Evolutionary conservation across 1,139 yeast species (phyloP).

Genomic region (Zygosaccharomyces pseudobailii): DNA sequence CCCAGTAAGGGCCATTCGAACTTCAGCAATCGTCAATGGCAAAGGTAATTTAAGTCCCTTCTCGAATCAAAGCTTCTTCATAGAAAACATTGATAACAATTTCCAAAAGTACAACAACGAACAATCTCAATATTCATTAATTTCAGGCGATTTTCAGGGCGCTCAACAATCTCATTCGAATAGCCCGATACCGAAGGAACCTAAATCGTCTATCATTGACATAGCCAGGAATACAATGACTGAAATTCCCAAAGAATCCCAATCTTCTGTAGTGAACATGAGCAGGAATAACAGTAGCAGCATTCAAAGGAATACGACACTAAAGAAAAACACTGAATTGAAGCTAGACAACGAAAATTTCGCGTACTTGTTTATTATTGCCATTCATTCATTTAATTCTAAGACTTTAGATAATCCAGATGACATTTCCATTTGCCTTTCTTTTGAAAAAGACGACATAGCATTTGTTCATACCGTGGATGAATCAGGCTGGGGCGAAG

Average conservation of each 20-base stretch:
- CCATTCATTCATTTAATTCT: constrained; percentile 78
- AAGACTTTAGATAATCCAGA: constrained; percentile 56
- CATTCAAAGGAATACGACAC: constrained; percentile 11
- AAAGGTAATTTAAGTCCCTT: constrained; percentile 1
- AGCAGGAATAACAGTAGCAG: background rate
- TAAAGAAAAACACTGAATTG: constrained; percentile 19
- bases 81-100: background rate
- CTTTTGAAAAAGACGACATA: constrained; percentile 73
- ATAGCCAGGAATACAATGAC: background rate
- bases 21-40: constrained; percentile 16
- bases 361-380: constrained; percentile 39
- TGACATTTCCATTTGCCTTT: constrained; percentile 74
- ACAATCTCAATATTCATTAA: background rate
- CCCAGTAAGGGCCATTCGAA: constrained; percentile 19
- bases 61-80: background rate
- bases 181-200: background rate
- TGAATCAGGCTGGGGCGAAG: constrained; percentile 98
- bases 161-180: background rate
- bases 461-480: constrained; percentile 88
- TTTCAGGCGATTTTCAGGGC: background rate
- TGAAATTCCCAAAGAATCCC: background rate
- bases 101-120: background rate
- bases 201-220: background rate
- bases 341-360: constrained; percentile 27
- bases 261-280: constrained; percentile 1